Conservation (phyloP, 2,329 filamentous ascomycete species). For the Xylariaceae sp. region DNA sequence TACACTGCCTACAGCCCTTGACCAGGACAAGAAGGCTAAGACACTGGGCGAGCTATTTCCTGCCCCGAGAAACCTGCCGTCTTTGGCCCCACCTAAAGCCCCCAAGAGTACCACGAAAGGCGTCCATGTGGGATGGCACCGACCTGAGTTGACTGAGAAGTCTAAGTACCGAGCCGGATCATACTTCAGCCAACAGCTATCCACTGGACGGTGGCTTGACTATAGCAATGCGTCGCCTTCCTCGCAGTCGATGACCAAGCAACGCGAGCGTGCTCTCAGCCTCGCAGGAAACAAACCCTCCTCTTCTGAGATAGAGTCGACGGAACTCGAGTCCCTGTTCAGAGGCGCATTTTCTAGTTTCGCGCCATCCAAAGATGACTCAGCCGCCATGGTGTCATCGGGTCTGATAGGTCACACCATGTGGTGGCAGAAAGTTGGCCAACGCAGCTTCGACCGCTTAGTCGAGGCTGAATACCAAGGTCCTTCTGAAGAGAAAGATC, state of each 20-base stretch:
- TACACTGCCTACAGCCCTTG: conserved; percentile 33
- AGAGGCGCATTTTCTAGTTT: conserved; percentile 76
- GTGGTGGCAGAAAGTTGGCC: conserved; percentile 73
- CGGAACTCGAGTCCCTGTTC: conserved; percentile 71
- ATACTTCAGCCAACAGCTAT: conserved; percentile 64
- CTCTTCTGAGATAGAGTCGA: conserved; percentile 52
- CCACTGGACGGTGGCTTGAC: conserved; percentile 67
- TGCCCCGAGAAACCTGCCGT: conserved; percentile 60
- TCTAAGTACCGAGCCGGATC: conserved; percentile 51
- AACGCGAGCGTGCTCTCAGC: conserved; percentile 69
- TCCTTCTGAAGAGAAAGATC: conserved; percentile 33
- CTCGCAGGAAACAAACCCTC: conserved; percentile 57
- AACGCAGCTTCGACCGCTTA: conserved; percentile 60
- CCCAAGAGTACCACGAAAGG: conserved; percentile 67
- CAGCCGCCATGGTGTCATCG: conserved; percentile 65
- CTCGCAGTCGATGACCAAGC: conserved; percentile 55
- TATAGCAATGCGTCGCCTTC: conserved; percentile 60
- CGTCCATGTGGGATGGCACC: conserved; percentile 50
- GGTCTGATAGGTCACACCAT: conserved; percentile 60
- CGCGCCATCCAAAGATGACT: conserved; percentile 71
- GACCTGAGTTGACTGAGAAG: conserved; percentile 53
- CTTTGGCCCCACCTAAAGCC: conserved; percentile 67
- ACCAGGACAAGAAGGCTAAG: conserved; percentile 49
- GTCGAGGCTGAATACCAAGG: conserved; percentile 48
- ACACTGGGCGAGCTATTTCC: conserved; percentile 73